Conservation (phyloP, 176 grass and related monocot genomes). For the Carex kokanica region DNA sequence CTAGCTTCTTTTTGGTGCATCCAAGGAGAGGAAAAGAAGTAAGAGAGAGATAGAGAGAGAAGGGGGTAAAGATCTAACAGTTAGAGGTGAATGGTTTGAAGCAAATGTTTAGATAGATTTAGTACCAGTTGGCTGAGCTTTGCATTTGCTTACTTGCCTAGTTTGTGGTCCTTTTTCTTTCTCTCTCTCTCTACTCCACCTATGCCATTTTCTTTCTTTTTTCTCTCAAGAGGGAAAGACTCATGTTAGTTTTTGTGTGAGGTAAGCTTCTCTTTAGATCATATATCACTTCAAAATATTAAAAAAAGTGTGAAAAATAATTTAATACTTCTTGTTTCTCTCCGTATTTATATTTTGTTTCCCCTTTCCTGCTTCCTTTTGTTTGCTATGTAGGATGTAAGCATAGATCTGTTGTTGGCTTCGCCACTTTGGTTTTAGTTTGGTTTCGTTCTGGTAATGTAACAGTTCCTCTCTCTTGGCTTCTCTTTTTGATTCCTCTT, state of each 20-base stretch:
- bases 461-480: constrained; percentile 23
- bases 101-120: constrained; percentile 33
- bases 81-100: constrained; percentile 28
- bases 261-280: constrained; percentile 32
- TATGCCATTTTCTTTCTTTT: constrained; percentile 36
- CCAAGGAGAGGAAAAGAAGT: constrained; percentile 26
- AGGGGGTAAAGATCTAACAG: constrained; percentile 32
- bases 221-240: constrained; percentile 30
- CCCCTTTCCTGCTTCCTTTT: constrained; percentile 24
- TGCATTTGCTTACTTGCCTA: constrained; percentile 28
- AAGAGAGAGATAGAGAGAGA: constrained; percentile 22
- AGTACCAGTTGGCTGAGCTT: constrained; percentile 32
- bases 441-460: constrained; percentile 27
- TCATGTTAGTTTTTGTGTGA: constrained; percentile 33
- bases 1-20: constrained; percentile 32
- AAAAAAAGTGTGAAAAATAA: neutral
- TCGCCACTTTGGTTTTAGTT: constrained; percentile 23
- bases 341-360: constrained; percentile 20
- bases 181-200: constrained; percentile 12
- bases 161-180: constrained; percentile 29
- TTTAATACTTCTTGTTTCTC: constrained; percentile 12
- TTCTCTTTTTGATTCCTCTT: constrained; percentile 3
- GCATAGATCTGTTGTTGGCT: constrained; percentile 21
- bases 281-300: constrained; percentile 20
- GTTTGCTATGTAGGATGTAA: constrained; percentile 24